Base-by-base conservation (phyloP, 1,284 basidiomycete genomes). In the Irpex rosettiformis region DNA sequence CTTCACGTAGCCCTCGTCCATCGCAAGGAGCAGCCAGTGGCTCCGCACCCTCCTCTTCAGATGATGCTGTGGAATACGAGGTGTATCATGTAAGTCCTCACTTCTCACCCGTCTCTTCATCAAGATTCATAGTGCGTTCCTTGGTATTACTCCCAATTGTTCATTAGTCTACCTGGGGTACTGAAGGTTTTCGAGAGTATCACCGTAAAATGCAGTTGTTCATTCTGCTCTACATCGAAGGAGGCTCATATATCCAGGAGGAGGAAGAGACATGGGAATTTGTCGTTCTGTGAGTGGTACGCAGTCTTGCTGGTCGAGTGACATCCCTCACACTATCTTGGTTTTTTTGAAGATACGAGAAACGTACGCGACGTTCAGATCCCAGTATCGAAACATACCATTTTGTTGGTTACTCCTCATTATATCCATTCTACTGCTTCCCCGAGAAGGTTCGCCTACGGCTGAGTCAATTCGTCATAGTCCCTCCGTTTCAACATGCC, bases 151-250 rank as follows among this genome's bases (percentile, higher is more conserved):
- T n/a, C n/a, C n/a, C n/a, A n/a, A n/a, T n/a, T n/a, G n/a, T n/a
- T n/a, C n/a, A n/a, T n/a, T 64, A 94, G 92, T 72, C 86, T 24
- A 95, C 86, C 4, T 96, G 93, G 86, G 76, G 86, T 60, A 94
- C 94, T 1, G 86, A 91, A 3, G 95, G 94, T 3, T 99, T 98
- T 76, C 82, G 81, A 66, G 94, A 96, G 72, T 96, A 93, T 66
- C 96, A 98, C 69, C 82, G 90, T n/a, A 80, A 86, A 57, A 97
- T 97, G 90, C 96, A 98, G 74, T 72, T 98, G 56, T 98, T 98
- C 70, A 93, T 97, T 59, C 74, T 97, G 45, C 78, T 99, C 6
- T 98, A 94, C 75, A 96, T 99, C 69, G 96, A 99, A 71, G 97
- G 86, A 5, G 95, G 94, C 4, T 94, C 91, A 27, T 98, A 95